These are phyloP conservation scores for Penicillium ochrochloron DNA, from an alignment of 495 filamentous ascomycete genomes.

Conservation along the genomic window DNA sequence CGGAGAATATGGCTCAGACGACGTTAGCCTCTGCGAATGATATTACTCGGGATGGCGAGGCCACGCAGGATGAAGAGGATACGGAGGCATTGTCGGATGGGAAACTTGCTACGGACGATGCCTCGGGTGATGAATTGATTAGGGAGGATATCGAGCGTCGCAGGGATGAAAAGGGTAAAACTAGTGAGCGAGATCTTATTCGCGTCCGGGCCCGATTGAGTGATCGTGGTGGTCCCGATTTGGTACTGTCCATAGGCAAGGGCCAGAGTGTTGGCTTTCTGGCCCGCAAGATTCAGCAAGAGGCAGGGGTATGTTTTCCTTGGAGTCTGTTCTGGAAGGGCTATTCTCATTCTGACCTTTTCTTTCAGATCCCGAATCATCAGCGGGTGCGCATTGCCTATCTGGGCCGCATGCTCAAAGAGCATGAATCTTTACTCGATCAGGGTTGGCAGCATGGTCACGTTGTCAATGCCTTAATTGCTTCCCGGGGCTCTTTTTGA, in stretches of 20 bases:
- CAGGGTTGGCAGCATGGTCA: slow-evolving; percentile 80
- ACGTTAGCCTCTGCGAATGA: slow-evolving; percentile 2
- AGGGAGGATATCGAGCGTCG: slow-evolving; percentile 59
- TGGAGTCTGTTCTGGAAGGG: slow-evolving; percentile 1
- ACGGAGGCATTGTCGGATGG: slow-evolving; percentile 53
- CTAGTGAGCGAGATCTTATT: slow-evolving; percentile 57
- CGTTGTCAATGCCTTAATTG: slow-evolving; percentile 80
- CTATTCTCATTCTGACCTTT: slow-evolving; percentile 11
- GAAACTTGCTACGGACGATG: slow-evolving; percentile 49
- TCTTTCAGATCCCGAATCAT: slow-evolving; percentile 46
- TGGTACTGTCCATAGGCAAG: slow-evolving; percentile 62
- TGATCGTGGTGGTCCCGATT: slow-evolving; percentile 67
- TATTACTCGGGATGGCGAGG: slow-evolving; percentile 23
- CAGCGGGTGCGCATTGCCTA: slow-evolving; percentile 73
- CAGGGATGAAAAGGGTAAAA: slow-evolving; percentile 68
- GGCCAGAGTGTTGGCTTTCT: slow-evolving; percentile 66
- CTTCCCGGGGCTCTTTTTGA: slow-evolving; percentile 35
- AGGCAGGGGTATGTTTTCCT: slow-evolving; percentile 61
- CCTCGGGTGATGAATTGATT: slow-evolving; percentile 52
- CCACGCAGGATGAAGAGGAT: slow-evolving; percentile 44
- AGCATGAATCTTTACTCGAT: slow-evolving; percentile 60
- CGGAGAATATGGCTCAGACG: slow-evolving; percentile 64
- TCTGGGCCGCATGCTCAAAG: slow-evolving; percentile 77
- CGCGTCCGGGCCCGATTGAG: slow-evolving; percentile 69
- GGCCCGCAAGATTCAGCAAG: slow-evolving; percentile 64